Percentiles rank a stretch among this genome's conserved stretches.
Conservation (phyloP, 257 asterid species). For the Solanum pennellii region DNA sequence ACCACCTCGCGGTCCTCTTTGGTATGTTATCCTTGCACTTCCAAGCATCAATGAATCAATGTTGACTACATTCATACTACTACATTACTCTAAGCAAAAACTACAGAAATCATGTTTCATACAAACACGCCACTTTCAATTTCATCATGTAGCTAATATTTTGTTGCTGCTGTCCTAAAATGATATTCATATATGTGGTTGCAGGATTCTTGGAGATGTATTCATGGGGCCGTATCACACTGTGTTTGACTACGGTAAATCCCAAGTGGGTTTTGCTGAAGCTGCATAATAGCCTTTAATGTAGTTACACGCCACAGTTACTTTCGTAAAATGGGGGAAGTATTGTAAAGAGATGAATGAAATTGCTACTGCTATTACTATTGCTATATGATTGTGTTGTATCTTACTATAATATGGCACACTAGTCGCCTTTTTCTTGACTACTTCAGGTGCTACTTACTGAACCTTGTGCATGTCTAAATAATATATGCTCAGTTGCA, state of each 20-base stretch:
- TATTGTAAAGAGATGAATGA: neutral
- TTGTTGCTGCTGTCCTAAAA: neutral
- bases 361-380: neutral
- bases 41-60: neutral
- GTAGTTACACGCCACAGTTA: neutral
- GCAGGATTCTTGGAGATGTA: conserved; percentile 96
- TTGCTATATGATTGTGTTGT: neutral
- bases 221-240: conserved; percentile 97
- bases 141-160: neutral
- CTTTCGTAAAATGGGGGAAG: neutral
- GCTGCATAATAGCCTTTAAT: conserved; percentile 33
- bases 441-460: neutral
- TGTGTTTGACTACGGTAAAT: conserved; percentile 77
- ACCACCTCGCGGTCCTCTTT: conserved; percentile 86
- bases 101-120: neutral
- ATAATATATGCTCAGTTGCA: neutral
- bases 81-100: neutral
- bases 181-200: neutral
- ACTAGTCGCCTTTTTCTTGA: neutral
- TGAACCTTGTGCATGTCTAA: neutral
- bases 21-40: conserved; percentile 29
- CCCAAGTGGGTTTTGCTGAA: conserved; percentile 77
- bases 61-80: neutral
- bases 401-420: neutral
- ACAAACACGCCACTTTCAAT: neutral